These are phyloP conservation scores for Ustilago nuda DNA, from an alignment of 1,284 basidiomycete species.

Conservation along the genomic window DNA sequence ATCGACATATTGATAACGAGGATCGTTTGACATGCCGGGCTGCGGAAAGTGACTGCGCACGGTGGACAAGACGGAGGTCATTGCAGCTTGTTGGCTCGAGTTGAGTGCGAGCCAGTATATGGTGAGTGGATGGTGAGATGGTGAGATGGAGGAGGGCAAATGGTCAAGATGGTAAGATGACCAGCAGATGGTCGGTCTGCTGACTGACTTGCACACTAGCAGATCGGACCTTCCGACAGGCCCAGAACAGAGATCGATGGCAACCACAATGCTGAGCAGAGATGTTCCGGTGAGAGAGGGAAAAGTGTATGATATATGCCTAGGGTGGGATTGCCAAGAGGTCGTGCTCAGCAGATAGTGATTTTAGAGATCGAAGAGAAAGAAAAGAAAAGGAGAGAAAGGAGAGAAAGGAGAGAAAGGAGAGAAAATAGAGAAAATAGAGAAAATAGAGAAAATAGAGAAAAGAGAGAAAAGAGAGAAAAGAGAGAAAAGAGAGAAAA, in stretches of 20 bases:
- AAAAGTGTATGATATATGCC: neutral
- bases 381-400: too few species aligned
- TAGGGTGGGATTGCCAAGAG: neutral
- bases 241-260: too few species aligned
- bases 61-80: conserved; percentile 47
- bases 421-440: too few species aligned
- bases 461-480: too few species aligned
- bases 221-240: conserved; percentile 1
- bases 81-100: conserved; percentile 25
- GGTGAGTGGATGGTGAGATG: neutral
- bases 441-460: too few species aligned
- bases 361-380: neutral
- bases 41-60: conserved; percentile 47
- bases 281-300: neutral
- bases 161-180: neutral
- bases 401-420: fast-evolving
- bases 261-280: neutral
- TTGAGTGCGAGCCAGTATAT: too few species aligned
- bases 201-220: neutral
- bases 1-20: conserved; percentile 39
- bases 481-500: too few species aligned
- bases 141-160: neutral
- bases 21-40: conserved; percentile 47
- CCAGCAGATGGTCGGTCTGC: neutral
- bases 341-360: neutral